These are phyloP conservation scores for Botrytis hyacinthi DNA, from an alignment of 2,329 filamentous ascomycete species.

Conservation along the genomic window DNA sequence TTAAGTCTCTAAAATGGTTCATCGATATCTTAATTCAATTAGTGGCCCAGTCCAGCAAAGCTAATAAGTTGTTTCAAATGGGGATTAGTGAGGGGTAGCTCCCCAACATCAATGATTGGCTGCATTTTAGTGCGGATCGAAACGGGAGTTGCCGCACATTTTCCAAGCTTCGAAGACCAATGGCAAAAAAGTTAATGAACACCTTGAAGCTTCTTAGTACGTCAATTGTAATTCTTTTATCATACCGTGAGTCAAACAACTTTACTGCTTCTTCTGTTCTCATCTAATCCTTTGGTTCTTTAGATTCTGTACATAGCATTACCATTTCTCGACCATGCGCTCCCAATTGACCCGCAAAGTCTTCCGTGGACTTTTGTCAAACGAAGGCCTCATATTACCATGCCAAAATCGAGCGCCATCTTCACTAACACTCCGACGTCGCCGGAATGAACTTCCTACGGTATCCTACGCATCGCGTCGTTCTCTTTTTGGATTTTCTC, in stretches of 20 bases:
- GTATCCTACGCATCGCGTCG: constrained; percentile 39
- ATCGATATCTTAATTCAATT: not conserved
- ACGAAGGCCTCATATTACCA: constrained; percentile 42
- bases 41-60: not conserved
- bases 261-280: not conserved
- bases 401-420: constrained; percentile 34
- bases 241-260: not conserved
- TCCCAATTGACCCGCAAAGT: constrained; percentile 60
- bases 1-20: not conserved
- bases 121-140: not conserved
- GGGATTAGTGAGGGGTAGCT: constrained; percentile 17
- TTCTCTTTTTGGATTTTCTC: constrained; percentile 58
- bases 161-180: not conserved
- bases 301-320: constrained; percentile 25
- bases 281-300: not conserved
- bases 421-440: constrained; percentile 35
- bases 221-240: not conserved
- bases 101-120: not conserved
- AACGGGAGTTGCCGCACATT: constrained; percentile 22
- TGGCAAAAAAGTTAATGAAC: constrained; percentile 10
- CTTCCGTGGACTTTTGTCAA: constrained; percentile 55
- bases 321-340: constrained; percentile 45
- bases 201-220: constrained; percentile 7
- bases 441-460: not conserved
- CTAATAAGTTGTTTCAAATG: not conserved